Percentiles rank a stretch among this genome's conserved stretches.
Evolutionary conservation across 2,329 filamentous ascomycete genomes (phyloP).

Genomic region (Bipolaris zeicola): DNA sequence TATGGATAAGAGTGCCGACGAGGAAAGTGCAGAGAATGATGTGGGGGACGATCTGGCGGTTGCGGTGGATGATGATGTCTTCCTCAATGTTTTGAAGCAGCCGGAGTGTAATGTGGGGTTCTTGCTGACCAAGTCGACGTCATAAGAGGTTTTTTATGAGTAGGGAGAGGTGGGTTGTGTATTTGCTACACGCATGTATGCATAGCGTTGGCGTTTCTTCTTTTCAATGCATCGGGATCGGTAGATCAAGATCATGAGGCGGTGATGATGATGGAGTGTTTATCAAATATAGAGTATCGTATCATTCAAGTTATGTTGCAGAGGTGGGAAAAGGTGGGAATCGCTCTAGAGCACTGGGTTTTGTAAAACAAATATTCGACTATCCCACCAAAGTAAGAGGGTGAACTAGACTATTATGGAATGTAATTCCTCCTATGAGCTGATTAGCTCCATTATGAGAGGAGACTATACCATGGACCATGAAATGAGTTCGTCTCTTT

Average conservation of each 20-base stretch:
- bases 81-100: slow-evolving; percentile 57
- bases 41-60: slow-evolving; percentile 38
- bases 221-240: background rate
- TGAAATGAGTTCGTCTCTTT: background rate
- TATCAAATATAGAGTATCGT: background rate
- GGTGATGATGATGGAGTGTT: background rate
- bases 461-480: background rate
- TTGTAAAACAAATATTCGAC: background rate
- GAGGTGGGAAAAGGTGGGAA: too few species aligned
- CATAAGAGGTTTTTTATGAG: background rate
- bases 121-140: slow-evolving; percentile 55
- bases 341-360: background rate
- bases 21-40: slow-evolving; percentile 8
- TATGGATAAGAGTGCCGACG: background rate
- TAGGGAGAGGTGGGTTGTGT: background rate
- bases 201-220: slow-evolving; percentile 8
- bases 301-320: background rate
- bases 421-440: background rate
- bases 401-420: too few species aligned
- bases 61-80: slow-evolving; percentile 58
- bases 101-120: slow-evolving; percentile 54
- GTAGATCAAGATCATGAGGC: background rate
- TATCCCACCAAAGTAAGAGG: background rate
- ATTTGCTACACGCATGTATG: background rate
- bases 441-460: background rate